Conservation (phyloP, 176 grass and related monocot genomes). For the Avena sativa region DNA sequence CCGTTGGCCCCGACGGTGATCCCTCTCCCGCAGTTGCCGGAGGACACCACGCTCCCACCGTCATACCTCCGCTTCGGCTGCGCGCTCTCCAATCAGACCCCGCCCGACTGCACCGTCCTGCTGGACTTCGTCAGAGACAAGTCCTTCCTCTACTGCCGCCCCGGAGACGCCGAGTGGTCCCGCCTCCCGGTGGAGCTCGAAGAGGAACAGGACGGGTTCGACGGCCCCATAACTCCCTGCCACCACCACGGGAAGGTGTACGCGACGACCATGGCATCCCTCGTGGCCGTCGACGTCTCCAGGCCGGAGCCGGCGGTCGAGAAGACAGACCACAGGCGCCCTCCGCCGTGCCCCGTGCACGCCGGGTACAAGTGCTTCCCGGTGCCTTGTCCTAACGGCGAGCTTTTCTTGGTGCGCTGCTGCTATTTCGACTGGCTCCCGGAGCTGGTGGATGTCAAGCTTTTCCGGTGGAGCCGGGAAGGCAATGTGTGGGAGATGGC, state of each 20-base stretch:
- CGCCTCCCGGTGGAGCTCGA: neutral
- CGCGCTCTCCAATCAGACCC: neutral
- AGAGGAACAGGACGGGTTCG: neutral
- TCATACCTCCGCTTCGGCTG: neutral
- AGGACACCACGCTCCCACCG: neutral
- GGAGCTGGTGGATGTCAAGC: neutral
- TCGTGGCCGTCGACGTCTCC: neutral
- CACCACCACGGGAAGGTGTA: constrained; percentile 1
- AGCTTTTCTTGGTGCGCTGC: constrained; percentile 5
- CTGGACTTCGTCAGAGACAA: neutral
- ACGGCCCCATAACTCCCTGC: neutral
- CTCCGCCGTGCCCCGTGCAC: neutral
- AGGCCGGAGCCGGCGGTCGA: neutral
- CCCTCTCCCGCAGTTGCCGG: neutral
- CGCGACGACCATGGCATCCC: neutral
- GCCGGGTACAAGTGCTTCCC: neutral
- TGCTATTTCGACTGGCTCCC: neutral
- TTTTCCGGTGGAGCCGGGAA: neutral
- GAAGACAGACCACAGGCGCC: neutral
- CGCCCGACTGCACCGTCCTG: neutral
- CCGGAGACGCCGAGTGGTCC: neutral
- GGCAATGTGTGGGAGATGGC: neutral
- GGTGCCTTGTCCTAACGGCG: neutral
- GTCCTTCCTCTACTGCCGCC: constrained; percentile 7
- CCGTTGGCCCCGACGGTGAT: neutral